Evolutionary conservation across 768 basidiomycete species (phyloP).

Genomic region (Leucosporidium creatinivorum): DNA sequence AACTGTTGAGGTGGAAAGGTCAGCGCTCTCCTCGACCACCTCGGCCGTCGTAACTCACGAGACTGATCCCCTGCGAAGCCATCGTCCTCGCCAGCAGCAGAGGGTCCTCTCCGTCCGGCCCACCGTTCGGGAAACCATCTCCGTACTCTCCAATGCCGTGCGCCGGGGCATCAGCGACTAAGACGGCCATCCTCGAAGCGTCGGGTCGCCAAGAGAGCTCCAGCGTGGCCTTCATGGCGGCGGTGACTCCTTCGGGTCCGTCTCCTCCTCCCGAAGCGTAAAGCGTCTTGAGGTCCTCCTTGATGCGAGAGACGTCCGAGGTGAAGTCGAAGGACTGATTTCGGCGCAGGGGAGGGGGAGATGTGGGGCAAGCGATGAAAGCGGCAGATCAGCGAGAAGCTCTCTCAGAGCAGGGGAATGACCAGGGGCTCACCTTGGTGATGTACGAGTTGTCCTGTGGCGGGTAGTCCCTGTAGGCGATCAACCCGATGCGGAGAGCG

Average conservation of each 20-base stretch:
- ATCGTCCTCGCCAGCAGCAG: slow-evolving; percentile 76
- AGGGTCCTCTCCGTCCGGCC: slow-evolving; percentile 75
- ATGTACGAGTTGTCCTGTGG: slow-evolving; percentile 92
- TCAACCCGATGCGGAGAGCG: slow-evolving; percentile 78
- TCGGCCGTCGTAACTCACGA: slow-evolving; percentile 51
- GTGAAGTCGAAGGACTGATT: slow-evolving; percentile 86
- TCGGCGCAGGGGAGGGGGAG: too few relatives aligned
- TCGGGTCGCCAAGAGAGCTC: slow-evolving; percentile 78
- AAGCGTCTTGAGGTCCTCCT: slow-evolving; percentile 69
- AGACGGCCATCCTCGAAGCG: slow-evolving; percentile 90
- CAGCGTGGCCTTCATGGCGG: slow-evolving; percentile 75
- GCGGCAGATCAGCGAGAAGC: too few relatives aligned
- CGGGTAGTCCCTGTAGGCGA: slow-evolving; percentile 86
- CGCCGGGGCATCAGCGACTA: slow-evolving; percentile 95
- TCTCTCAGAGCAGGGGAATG: too few relatives aligned
- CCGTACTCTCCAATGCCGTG: slow-evolving; percentile 79
- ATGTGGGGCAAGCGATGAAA: too few relatives aligned
- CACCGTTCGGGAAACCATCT: slow-evolving; percentile 66
- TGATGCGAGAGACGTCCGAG: slow-evolving; percentile 78
- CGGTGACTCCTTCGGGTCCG: slow-evolving; percentile 96
- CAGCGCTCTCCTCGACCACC: not conserved
- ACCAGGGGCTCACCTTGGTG: slow-evolving; percentile 40
- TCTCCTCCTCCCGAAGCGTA: slow-evolving; percentile 79
- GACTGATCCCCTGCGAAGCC: slow-evolving; percentile 81
- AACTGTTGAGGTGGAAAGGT: slow-evolving; percentile 54